Evolutionary conservation across 352 stramenopile species (phyloP).

Genomic region (Thraustotheca clavata): DNA sequence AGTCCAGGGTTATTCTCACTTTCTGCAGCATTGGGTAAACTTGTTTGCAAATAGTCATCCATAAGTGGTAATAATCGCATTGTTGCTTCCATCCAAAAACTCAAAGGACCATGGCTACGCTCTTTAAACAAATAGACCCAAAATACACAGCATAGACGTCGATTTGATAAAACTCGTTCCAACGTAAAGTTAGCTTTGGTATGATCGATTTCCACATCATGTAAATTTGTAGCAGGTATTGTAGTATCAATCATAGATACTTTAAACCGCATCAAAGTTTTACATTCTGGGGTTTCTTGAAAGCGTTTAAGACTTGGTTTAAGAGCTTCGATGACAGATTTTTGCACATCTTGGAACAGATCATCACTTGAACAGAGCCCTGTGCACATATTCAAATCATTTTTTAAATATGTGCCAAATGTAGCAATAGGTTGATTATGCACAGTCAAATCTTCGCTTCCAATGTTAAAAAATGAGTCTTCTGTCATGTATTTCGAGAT

Average conservation of each 20-base stretch:
- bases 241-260: slow-evolving; percentile 26
- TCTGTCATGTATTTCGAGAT: slow-evolving; percentile 81
- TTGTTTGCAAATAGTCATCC: not conserved
- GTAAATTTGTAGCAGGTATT: slow-evolving; percentile 6
- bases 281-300: slow-evolving; percentile 41
- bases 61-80: slow-evolving; percentile 63
- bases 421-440: slow-evolving; percentile 74
- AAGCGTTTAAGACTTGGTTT: slow-evolving; percentile 68
- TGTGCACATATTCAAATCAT: slow-evolving; percentile 70
- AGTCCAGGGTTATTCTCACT: slow-evolving; percentile 26
- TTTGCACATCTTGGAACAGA: slow-evolving; percentile 66
- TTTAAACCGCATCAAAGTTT: slow-evolving; percentile 26
- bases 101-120: slow-evolving; percentile 67
- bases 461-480: slow-evolving; percentile 74
- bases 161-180: slow-evolving; percentile 61
- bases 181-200: slow-evolving; percentile 36
- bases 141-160: slow-evolving; percentile 74
- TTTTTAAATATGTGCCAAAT: slow-evolving; percentile 60
- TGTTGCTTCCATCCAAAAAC: slow-evolving; percentile 76
- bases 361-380: slow-evolving; percentile 63
- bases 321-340: slow-evolving; percentile 56
- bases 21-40: slow-evolving; percentile 24
- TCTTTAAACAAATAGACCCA: slow-evolving; percentile 85
- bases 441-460: slow-evolving; percentile 61
- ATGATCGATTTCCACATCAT: slow-evolving; percentile 21